Evolutionary conservation across 345 rosid species (phyloP).

Genomic region (Eucalyptus rudis): DNA sequence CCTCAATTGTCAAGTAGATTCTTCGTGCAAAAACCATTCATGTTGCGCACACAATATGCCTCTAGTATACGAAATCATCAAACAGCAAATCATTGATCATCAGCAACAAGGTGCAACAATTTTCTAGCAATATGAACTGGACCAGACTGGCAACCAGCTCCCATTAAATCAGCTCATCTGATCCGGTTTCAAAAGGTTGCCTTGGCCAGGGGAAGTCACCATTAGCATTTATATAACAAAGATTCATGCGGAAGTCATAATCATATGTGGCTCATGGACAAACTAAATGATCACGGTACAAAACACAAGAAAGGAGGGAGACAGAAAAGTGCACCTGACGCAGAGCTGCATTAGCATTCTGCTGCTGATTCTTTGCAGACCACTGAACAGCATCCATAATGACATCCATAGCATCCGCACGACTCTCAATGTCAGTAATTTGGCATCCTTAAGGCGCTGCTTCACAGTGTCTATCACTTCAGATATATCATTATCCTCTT

Average conservation of each 20-base stretch:
- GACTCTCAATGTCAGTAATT: slow-evolving; percentile 71
- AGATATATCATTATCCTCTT: slow-evolving; percentile 62
- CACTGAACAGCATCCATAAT: slow-evolving; percentile 98
- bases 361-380: slow-evolving; percentile 99
- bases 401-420: slow-evolving; percentile 83
- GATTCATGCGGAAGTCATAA: neutral
- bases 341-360: slow-evolving; percentile 78
- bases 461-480: slow-evolving; percentile 87
- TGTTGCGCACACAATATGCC: neutral
- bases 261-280: neutral
- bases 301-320: neutral
- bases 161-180: neutral
- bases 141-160: neutral
- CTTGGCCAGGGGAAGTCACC: neutral
- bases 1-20: neutral
- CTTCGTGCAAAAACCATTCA: neutral
- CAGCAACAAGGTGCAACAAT: neutral
- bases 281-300: neutral
- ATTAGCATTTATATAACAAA: neutral
- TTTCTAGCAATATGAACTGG: neutral
- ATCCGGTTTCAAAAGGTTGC: neutral
- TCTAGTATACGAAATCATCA: neutral
- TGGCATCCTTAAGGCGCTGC: slow-evolving; percentile 76
- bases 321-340: slow-evolving; percentile 44
- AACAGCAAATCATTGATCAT: neutral